Base-by-base conservation (phyloP, 2,329 filamentous ascomycete genomes). In the Scedosporium minutisporum region DNA sequence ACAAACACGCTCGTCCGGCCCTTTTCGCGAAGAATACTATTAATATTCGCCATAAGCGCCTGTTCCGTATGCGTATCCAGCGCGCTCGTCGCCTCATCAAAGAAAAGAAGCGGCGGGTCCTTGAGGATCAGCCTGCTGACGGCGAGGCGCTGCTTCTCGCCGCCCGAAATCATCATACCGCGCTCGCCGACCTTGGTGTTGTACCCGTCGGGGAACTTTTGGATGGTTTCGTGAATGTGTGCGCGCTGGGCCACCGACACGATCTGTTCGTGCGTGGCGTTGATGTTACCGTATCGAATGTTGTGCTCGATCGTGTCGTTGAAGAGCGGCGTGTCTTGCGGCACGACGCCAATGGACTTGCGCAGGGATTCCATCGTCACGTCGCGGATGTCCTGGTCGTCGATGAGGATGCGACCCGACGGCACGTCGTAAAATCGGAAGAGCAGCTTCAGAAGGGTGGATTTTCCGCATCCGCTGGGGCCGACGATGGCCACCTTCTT, bases 301-400 rank as follows among this genome's bases (percentile, higher is more conserved):
- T 99, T 99, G 74, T 97, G 91, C 71, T 90, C 89, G 64, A 99
- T 93, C 0, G 92, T 95, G 71, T 96, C 92, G 73, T 99, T 99
- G 80, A 99, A 99, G 1, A 99, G 81, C 0, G 95, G 93, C 0
- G 95, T 97, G 69, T 99, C 95, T 73, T 99, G 96, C 0, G 95
- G 95, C 0, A 99, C 95, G 16, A 99, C 93, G 23, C 95, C 95
- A 66, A 99, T 97, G 2, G 89, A 84, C 66, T 85, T 85, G 6
- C 95, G 87, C 29, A 99, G 79, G 42, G 90, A 96, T 61, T 96
- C 91, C 1, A 97, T 75, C 10, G 82, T 87, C 1, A 99, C 88
- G 64, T 91, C 82, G 48, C 90, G 88, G 67, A 99, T 86, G 72
- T 99, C 93, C 71, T 99, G 95, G 61, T 89, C 92, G 70, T 99